These are phyloP conservation scores for Auriscalpium orientale DNA, from an alignment of 768 basidiomycete species.

Conservation along the genomic window DNA sequence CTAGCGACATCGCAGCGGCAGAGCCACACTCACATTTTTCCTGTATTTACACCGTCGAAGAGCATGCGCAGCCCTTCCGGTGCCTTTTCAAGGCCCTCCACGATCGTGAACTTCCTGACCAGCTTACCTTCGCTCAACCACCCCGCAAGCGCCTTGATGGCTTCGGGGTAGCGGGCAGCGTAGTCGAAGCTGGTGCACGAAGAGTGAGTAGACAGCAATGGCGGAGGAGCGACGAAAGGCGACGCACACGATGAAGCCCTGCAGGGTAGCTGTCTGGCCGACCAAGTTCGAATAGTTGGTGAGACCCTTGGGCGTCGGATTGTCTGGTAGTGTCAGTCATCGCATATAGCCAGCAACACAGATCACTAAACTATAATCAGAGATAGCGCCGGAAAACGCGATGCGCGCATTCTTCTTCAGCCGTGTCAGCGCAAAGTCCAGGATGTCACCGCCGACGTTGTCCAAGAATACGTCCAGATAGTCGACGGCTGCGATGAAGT, in stretches of 20 bases:
- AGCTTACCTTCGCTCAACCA: conserved; percentile 63
- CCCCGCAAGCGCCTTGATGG: conserved; percentile 45
- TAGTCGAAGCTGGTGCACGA: conserved; percentile 61
- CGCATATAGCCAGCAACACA: neutral
- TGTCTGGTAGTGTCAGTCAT: conserved; percentile 32
- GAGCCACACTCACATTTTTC: conserved; percentile 48
- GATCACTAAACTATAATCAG: conserved; percentile 59
- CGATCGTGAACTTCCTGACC: conserved; percentile 73
- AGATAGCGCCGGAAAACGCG: conserved; percentile 82
- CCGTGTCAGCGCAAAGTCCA: conserved; percentile 69
- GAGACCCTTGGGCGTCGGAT: conserved; percentile 54
- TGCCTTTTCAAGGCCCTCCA: conserved; percentile 68
- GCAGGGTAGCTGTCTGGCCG: conserved; percentile 64
- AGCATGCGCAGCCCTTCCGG: conserved; percentile 63
- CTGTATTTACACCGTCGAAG: conserved; percentile 70
- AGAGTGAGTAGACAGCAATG: neutral
- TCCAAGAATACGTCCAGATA: conserved; percentile 84
- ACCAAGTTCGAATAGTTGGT: conserved; percentile 65
- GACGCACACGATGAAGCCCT: conserved; percentile 77
- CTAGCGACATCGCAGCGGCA: too few relatives aligned
- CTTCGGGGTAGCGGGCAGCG: conserved; percentile 46
- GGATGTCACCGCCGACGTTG: conserved; percentile 74
- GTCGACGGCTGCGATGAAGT: conserved; percentile 64
- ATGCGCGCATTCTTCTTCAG: conserved; percentile 75
- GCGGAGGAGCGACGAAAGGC: neutral